phyloP scores from a whole-genome alignment of 1,139 yeast species.

The Geotrichum aggregatum region DNA sequence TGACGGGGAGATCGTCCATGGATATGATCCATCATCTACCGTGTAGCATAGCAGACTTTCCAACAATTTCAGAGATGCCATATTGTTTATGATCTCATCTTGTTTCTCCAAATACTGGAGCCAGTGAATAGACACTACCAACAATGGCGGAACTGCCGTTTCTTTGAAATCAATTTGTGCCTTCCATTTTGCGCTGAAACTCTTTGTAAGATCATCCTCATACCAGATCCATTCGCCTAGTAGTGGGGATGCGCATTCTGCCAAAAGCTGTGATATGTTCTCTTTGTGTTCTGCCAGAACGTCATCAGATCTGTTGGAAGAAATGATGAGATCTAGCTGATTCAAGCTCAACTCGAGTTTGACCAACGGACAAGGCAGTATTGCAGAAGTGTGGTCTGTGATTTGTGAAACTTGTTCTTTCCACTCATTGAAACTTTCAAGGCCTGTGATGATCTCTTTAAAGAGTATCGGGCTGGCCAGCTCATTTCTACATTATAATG shows the following conservation, averaged over 20 bases:
- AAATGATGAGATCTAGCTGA: constrained; percentile 10
- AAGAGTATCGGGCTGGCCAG: constrained; percentile 1
- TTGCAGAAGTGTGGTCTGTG: not conserved
- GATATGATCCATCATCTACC: constrained; percentile 10
- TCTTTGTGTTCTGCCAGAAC: not conserved
- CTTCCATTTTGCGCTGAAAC: constrained; percentile 7
- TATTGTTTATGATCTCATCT: not conserved
- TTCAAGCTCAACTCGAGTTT: constrained; percentile 13
- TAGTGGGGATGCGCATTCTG: constrained; percentile 22
- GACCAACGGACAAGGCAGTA: not conserved
- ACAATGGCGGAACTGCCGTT: constrained; percentile 11
- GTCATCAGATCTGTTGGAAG: not conserved
- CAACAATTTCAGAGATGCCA: not conserved
- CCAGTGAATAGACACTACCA: constrained; percentile 17
- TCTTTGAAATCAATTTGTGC: constrained; percentile 9
- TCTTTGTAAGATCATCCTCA: constrained; percentile 23
- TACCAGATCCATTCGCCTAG: constrained; percentile 28
- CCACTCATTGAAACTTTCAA: constrained; percentile 8
- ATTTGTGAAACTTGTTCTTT: constrained; percentile 2
- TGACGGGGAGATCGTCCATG: constrained; percentile 9
- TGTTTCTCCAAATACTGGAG: not conserved
- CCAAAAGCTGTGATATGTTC: constrained; percentile 13
- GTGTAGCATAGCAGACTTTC: constrained; percentile 11
- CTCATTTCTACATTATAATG: not conserved
- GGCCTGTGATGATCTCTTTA: constrained; percentile 1